A percentile compares a stretch with the other conserved stretches of the same genome.
Evolutionary conservation across 1,284 basidiomycete species (phyloP).

Genomic region (Papiliotrema nemorosa): DNA sequence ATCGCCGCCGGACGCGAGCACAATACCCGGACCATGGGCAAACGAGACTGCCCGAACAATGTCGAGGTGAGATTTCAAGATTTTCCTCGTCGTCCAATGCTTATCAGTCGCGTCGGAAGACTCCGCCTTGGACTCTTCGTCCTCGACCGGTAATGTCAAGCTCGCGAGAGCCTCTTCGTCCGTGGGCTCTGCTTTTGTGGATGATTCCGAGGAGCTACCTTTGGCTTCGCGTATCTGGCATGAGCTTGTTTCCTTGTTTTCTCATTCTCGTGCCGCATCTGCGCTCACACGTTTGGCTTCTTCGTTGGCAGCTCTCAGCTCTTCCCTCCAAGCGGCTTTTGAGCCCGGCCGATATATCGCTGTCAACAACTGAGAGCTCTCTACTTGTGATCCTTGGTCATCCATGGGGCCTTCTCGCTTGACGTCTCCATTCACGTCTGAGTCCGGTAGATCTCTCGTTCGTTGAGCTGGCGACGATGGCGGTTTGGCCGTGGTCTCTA

Average conservation of each 20-base stretch:
- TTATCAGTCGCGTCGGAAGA: conserved; percentile 49
- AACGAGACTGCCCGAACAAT: conserved; percentile 85
- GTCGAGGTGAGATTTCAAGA: conserved; percentile 84
- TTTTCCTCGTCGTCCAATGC: conserved; percentile 77
- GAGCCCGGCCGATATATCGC: conserved; percentile 84
- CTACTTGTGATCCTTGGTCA: neutral
- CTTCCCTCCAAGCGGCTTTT: conserved; percentile 75
- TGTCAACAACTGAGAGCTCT: conserved; percentile 56
- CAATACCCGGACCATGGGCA: conserved; percentile 69
- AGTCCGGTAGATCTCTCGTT: conserved; percentile 22
- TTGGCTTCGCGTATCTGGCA: neutral
- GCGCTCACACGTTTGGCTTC: conserved; percentile 36
- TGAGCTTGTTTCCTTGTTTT: too few relatives aligned
- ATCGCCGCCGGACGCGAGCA: conserved; percentile 85
- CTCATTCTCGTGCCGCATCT: conserved; percentile 3
- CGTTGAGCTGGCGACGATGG: conserved; percentile 35
- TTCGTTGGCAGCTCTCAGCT: conserved; percentile 49
- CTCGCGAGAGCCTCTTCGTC: conserved; percentile 36
- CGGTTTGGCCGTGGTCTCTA: conserved; percentile 20
- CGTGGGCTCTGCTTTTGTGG: too few relatives aligned
- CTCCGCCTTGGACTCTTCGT: conserved; percentile 61
- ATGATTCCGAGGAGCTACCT: conserved; percentile 6
- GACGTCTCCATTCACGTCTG: neutral
- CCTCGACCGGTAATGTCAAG: conserved; percentile 54
- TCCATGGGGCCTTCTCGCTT: too few relatives aligned